Percentiles rank a stretch among this genome's conserved stretches.
These are phyloP conservation scores for Penicillium steckii DNA, from an alignment of 495 filamentous ascomycete species.

Conservation along the genomic window DNA sequence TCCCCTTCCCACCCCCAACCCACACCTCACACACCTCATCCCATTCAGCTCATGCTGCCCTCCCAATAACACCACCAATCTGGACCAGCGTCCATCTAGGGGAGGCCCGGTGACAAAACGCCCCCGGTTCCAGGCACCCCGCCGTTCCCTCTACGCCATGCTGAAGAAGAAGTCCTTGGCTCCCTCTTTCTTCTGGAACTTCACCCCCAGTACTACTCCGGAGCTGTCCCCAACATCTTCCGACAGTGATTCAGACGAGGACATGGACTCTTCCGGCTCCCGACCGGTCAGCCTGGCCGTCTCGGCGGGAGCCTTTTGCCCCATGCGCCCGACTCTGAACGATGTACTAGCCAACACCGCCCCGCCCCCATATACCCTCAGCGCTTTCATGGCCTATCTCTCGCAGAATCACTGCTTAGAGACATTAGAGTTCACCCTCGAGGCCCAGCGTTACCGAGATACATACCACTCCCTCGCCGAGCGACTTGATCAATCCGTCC, in stretches of 20 bases:
- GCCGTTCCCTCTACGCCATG: constrained; percentile 46
- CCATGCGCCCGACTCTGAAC: constrained; percentile 75
- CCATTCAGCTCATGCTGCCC: background rate
- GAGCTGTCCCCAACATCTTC: constrained; percentile 45
- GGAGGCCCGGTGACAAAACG: constrained; percentile 28
- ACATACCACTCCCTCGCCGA: constrained; percentile 60
- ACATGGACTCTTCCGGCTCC: constrained; percentile 50
- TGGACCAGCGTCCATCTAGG: constrained; percentile 25
- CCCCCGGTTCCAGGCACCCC: constrained; percentile 21
- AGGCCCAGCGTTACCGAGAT: constrained; percentile 84
- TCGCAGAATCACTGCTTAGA: constrained; percentile 98
- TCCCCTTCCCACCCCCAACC: background rate
- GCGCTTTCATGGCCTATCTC: constrained; percentile 94
- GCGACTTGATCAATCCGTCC: constrained; percentile 39
- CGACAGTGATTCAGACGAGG: constrained; percentile 58
- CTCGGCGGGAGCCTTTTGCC: constrained; percentile 61
- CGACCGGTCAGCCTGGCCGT: constrained; percentile 64
- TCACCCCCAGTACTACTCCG: constrained; percentile 39
- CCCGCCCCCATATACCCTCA: constrained; percentile 86
- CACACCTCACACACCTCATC: background rate
- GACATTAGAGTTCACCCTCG: constrained; percentile 95
- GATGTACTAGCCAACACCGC: constrained; percentile 88
- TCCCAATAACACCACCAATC: constrained; percentile 18
- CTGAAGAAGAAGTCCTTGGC: constrained; percentile 47
- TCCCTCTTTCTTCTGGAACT: constrained; percentile 44